Evolutionary conservation across 257 asterid genomes (phyloP).

Genomic region (Nicotiana paniculata): DNA sequence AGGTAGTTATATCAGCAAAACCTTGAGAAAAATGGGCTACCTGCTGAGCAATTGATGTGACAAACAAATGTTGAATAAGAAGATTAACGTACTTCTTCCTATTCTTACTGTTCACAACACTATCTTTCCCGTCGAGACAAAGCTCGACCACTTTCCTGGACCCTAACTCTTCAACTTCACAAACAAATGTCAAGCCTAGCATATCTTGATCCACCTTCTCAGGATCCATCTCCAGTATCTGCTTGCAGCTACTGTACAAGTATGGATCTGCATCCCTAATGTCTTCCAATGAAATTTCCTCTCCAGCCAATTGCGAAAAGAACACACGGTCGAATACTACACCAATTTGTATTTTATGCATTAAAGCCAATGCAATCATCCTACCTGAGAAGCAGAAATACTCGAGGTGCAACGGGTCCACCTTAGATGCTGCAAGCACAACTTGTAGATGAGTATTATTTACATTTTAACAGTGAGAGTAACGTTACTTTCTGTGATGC

Average conservation of each 20-base stretch:
- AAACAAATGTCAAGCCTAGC: constrained; percentile 17
- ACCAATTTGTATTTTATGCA: not conserved
- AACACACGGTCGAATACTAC: not conserved
- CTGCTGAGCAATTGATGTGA: constrained; percentile 51
- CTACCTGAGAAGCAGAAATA: constrained; percentile 80
- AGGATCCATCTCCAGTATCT: constrained; percentile 35
- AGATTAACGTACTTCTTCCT: constrained; percentile 51
- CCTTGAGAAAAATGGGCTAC: constrained; percentile 51
- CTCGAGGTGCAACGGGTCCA: constrained; percentile 70
- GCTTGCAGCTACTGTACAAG: not conserved
- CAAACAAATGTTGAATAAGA: constrained; percentile 26
- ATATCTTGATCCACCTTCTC: constrained; percentile 67
- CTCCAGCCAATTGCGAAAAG: not conserved
- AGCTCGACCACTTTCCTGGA: constrained; percentile 60
- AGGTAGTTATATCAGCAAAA: constrained; percentile 42
- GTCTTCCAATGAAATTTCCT: not conserved
- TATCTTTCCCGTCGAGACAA: constrained; percentile 45
- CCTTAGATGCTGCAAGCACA: constrained; percentile 19
- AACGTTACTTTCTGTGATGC: not conserved
- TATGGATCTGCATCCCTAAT: not conserved
- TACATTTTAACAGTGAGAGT: not conserved
- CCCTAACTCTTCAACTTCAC: constrained; percentile 24
- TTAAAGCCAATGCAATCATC: constrained; percentile 42
- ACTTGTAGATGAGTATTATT: not conserved
- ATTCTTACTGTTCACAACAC: constrained; percentile 61